Base-by-base conservation (phyloP, 768 basidiomycete species). In the Xerocomellus dryophilus region DNA sequence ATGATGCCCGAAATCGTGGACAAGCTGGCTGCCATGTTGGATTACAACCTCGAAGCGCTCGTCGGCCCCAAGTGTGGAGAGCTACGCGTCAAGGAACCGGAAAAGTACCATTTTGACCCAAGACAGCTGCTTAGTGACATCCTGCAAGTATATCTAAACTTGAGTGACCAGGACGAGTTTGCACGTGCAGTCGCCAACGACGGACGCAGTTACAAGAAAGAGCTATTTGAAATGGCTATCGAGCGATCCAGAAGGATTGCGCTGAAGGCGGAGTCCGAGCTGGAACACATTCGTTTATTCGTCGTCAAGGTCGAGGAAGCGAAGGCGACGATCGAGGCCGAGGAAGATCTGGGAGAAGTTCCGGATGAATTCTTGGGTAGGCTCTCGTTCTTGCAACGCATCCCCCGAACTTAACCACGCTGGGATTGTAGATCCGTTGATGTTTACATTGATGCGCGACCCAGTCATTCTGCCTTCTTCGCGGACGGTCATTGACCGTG, bases 1-100 rank as follows among this genome's bases (percentile, higher is more conserved):
- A 89, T 97, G 83, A 88, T 92, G 72, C 88, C 90, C 8, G 97
- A 99, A 72, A 98, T 99, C 43, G 91, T 98, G 47, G 88, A 95
- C 68, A 83, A 90, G 34, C 79, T 99, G 15, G 97, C 97, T 4
- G 95, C 95, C 1, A 98, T 97, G 90, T 73, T 99, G 63, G 91
- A 97, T 67, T 93, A 94, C 73, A 98, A 98, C 65, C 78, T 99
- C 18, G 84, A 87, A 45, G 86, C 85, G 2, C 83, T 99, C 21
- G 91, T 86, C 42, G 97, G 97, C 0, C 93, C 95, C 5, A 85
- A 82, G 59, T 95, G 86, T 72, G 83, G 87, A 58, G 88, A 96
- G 35, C 80, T 99, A 12, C 84, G 80, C 55, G 93, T 98, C 54
- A 79, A 84, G 56, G 86, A 97, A 48, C 84, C 84, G 7, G 90